Base-by-base conservation (phyloP, 495 filamentous ascomycete genomes). In the Aspergillus hancockii region DNA sequence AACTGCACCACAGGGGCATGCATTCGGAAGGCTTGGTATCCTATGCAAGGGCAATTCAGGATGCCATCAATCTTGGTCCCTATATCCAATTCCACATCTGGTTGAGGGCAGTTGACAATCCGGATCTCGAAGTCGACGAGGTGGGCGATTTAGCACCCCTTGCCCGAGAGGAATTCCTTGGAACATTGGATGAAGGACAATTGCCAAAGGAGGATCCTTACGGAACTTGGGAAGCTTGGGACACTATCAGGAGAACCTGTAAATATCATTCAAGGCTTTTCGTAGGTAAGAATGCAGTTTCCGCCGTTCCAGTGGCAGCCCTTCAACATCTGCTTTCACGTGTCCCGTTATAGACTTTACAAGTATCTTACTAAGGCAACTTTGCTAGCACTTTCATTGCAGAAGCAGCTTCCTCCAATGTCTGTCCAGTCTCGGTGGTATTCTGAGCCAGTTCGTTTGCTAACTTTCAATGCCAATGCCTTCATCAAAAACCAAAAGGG, bases 161-260 rank as follows among this genome's bases (percentile, higher is more conserved):
- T 64, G 85, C 82, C 10, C 75, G 82, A 56, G 78, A 63, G 68
- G 85, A 84, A 50, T 85, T 79, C 58, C 55, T 77, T 6, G 62
- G 61, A 55, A 78, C 74, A 50, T 62, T 65, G 22, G 72, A 76
- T 28, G 71, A 58, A 13, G 68, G 59, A 6, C 12, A 52, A 12
- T 59, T 66, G 4, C 62, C 62, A 0, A 73, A 86, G 21, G 69
- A 85, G 32, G 89, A 92, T 64, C 69, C 86, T 5, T 92, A 88
- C 62, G 87, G 84, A 31, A 81, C 87, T 8, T 98, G 94, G 95
- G 93, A 97, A 76, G 88, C 88, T 9, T 98, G 94, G 94, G 88
- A 98, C 71, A 77, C 85, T 34, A 90, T 98, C 63, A 79, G 95
- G 54, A 88, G 89, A 45, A 77, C 90, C 25, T 98, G 92, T 85